Percentiles rank a stretch among this genome's conserved stretches.
phyloP scores from a whole-genome alignment of 2,329 filamentous ascomycete genomes.

The Ophiostoma populinum region DNA sequence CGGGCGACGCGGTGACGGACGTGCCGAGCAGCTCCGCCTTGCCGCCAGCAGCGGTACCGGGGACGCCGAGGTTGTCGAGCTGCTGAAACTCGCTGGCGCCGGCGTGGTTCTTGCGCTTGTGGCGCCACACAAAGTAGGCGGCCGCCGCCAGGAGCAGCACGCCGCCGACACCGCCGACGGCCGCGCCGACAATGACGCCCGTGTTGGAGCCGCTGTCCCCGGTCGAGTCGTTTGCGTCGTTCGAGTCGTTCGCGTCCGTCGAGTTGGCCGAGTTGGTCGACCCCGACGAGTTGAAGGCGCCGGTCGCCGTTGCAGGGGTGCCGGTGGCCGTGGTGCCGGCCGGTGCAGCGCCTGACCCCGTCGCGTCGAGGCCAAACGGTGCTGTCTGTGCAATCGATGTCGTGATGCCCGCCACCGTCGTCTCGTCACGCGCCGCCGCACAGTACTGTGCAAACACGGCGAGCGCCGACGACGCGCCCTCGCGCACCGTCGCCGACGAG shows the following conservation, averaged over 20 bases:
- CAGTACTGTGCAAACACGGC: slow-evolving; percentile 30
- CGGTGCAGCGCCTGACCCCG: background rate
- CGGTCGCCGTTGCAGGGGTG: background rate
- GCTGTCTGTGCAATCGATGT: slow-evolving; percentile 17
- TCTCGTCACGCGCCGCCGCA: slow-evolving; percentile 27
- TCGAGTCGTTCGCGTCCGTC: background rate
- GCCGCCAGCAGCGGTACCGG: background rate
- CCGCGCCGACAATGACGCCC: slow-evolving; percentile 20
- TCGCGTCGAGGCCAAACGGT: background rate
- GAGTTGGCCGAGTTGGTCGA: background rate
- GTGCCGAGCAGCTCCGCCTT: slow-evolving; percentile 19
- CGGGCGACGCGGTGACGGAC: slow-evolving; percentile 6
- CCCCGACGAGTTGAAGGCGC: background rate
- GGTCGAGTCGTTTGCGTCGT: background rate
- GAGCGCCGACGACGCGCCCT: slow-evolving; percentile 25
- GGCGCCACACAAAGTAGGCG: slow-evolving; percentile 20
- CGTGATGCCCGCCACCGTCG: slow-evolving; percentile 22
- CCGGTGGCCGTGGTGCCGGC: background rate
- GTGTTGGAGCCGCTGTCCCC: slow-evolving; percentile 16
- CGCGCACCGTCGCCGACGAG: slow-evolving; percentile 17
- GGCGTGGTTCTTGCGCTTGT: slow-evolving; percentile 14
- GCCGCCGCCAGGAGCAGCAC: slow-evolving; percentile 17
- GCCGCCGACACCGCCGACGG: slow-evolving; percentile 18
- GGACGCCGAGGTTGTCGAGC: slow-evolving; percentile 7
- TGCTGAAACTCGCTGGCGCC: slow-evolving; percentile 8